A percentile compares a stretch with the other conserved stretches of the same genome.
Conservation (phyloP, 768 basidiomycete species). For the Dacryopinax primogenitus region DNA sequence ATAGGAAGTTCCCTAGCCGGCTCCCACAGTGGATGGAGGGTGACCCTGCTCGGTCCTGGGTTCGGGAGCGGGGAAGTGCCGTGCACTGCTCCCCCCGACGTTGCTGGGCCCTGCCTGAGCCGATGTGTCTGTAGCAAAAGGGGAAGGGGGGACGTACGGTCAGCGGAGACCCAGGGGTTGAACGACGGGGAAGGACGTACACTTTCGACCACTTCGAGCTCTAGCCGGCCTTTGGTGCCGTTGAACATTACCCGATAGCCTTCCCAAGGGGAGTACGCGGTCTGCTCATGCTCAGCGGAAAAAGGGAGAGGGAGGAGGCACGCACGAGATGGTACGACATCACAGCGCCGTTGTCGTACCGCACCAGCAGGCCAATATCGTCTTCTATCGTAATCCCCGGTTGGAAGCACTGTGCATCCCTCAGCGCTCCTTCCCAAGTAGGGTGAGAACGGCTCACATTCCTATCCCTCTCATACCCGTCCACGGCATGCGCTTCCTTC, state of each 20-base stretch:
- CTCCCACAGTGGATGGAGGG: conserved; percentile 36
- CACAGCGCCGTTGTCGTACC: conserved; percentile 36
- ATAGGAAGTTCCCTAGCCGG: conserved; percentile 34
- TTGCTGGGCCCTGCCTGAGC: conserved; percentile 23
- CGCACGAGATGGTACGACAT: conserved; percentile 41
- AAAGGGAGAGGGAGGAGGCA: conserved; percentile 18
- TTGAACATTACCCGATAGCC: conserved; percentile 44
- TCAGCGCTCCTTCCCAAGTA: not conserved
- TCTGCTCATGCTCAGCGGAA: conserved; percentile 19
- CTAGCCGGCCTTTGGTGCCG: conserved; percentile 39
- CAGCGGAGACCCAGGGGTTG: not conserved
- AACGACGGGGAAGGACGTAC: not conserved
- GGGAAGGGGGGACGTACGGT: not conserved
- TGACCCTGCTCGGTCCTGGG: conserved; percentile 34
- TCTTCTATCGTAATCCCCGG: conserved; percentile 39
- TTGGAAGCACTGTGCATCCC: conserved; percentile 28
- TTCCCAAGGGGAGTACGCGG: conserved; percentile 36
- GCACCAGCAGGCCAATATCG: conserved; percentile 39
- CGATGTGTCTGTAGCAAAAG: conserved; percentile 26
- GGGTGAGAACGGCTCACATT: conserved; percentile 26
- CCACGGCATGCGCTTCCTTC: conserved; percentile 34
- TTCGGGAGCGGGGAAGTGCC: conserved; percentile 32
- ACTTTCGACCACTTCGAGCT: conserved; percentile 40
- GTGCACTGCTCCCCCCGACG: conserved; percentile 29
- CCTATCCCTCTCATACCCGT: conserved; percentile 40